Evolutionary conservation across 2,329 filamentous ascomycete genomes (phyloP), one percentile per base, ranked within the genome.

Genomic region (Ophiostoma novo-ulmi): DNA sequence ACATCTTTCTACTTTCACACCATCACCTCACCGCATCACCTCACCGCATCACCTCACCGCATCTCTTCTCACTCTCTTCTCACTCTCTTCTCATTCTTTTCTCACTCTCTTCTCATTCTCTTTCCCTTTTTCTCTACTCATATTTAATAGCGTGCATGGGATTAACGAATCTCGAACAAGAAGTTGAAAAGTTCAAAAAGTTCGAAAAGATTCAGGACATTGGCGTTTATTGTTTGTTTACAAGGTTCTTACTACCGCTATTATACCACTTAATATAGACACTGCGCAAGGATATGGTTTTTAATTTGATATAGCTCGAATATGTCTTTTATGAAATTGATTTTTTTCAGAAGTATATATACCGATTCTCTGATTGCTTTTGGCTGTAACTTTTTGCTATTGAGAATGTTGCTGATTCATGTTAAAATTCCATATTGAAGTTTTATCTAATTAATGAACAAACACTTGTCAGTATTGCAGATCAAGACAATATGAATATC

Each of bases 121-220:
- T 17, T 44, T 44, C 39, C 52, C 13, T 26, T 22, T 14, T 26
- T 22, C 26, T 58, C 48, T 58, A 58, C 52, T 58, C 22, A 10
- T 55, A 22, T 58, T 58, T 26, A 5, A 58, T 58, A 58, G 52
- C 52, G 52, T 13, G 52, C 52, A 31, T 58, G 22, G 52, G n/a
- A 58, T 26, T 58, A 58, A 58, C 8, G 52, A 22, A 26, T 58
- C 52, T 58, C 52, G 52, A 58, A 58, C 52, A 58, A 58, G 7
- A 26, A 26, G n/a, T 58, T 22, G 22, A n/a, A 41, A 41, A 41
- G 39, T 7, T 41, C 39, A 14, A 58, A 58, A 31, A 58, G 52
- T 58, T 58, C 44, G 44, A 48, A 48, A 48, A 48, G 44, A 13
- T 58, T n/a, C 3, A 14, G 52, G 52, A 22, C 10, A 22, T 11